Conservation (phyloP, 768 basidiomycete species). For the Arthromyces matolae region DNA sequence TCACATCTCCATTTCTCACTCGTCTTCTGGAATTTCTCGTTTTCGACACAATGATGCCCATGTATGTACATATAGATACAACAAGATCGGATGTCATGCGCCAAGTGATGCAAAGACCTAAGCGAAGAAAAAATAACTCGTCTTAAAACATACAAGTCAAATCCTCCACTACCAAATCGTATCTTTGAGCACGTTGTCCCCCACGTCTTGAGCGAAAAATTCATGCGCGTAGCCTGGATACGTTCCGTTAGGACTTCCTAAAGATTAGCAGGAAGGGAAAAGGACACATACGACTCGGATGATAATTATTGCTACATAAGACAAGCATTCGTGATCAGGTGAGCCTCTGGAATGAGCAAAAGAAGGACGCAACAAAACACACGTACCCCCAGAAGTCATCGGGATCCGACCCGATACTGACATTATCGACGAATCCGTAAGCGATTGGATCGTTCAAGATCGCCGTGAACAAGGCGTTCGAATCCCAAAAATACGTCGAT, state of each 20-base stretch:
- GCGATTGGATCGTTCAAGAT: constrained; percentile 44
- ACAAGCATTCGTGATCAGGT: background rate
- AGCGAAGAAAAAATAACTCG: too few relatives aligned
- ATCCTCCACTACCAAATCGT: constrained; percentile 22
- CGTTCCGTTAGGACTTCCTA: background rate
- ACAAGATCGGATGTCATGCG: too few relatives aligned
- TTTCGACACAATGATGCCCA: too few relatives aligned
- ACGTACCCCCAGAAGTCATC: constrained; percentile 55
- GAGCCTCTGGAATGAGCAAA: background rate
- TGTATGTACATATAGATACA: too few relatives aligned
- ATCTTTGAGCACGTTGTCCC: constrained; percentile 20
- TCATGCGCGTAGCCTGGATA: constrained; percentile 37
- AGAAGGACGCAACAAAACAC: too few relatives aligned
- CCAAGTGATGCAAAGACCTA: too few relatives aligned
- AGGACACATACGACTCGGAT: constrained; percentile 44
- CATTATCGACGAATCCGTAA: constrained; percentile 56
- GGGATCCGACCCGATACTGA: constrained; percentile 37
- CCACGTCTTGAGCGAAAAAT: constrained; percentile 31
- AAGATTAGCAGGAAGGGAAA: background rate
- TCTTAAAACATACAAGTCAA: background rate
- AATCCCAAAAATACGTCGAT: constrained; percentile 47
- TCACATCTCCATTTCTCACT: too few relatives aligned
- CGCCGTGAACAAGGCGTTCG: constrained; percentile 43
- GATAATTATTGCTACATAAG: constrained; percentile 47
- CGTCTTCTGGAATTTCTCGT: too few relatives aligned